Evolutionary conservation across 352 stramenopile species (phyloP).

Genomic region (Phytophthora sansomeana): DNA sequence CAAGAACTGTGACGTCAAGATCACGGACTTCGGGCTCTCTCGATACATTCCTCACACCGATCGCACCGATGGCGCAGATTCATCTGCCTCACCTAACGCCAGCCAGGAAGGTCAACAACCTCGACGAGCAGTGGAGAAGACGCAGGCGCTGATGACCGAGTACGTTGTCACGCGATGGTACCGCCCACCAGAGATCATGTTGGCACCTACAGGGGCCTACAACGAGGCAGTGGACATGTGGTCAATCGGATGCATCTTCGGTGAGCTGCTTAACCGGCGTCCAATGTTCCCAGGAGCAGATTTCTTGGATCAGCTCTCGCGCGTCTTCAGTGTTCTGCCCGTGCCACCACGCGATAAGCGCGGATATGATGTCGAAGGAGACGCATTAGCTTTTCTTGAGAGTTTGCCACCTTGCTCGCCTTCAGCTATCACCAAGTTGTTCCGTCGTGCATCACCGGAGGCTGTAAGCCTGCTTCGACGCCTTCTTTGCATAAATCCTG

Average conservation of each 20-base stretch:
- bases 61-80: slow-evolving; percentile 10
- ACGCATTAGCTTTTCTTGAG: slow-evolving; percentile 82
- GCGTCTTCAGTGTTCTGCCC: slow-evolving; percentile 76
- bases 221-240: slow-evolving; percentile 88
- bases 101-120: slow-evolving; percentile 28
- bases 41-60: slow-evolving; percentile 66
- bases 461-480: slow-evolving; percentile 71
- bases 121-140: slow-evolving; percentile 51
- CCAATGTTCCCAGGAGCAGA: slow-evolving; percentile 81
- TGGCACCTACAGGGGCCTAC: slow-evolving; percentile 81
- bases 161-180: slow-evolving; percentile 91
- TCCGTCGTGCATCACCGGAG: slow-evolving; percentile 72
- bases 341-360: slow-evolving; percentile 78
- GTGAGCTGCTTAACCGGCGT: slow-evolving; percentile 86
- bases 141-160: slow-evolving; percentile 81
- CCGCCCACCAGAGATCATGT: slow-evolving; percentile 84
- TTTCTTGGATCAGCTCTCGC: slow-evolving; percentile 85
- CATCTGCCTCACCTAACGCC: slow-evolving; percentile 7
- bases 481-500: slow-evolving; percentile 91
- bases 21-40: slow-evolving; percentile 86
- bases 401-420: slow-evolving; percentile 77
- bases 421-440: slow-evolving; percentile 70
- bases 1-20: slow-evolving; percentile 88
- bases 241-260: slow-evolving; percentile 95
- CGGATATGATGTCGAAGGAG: slow-evolving; percentile 77